Conservation (phyloP, 1,139 yeast species). For the Kodamaea arcana region DNA sequence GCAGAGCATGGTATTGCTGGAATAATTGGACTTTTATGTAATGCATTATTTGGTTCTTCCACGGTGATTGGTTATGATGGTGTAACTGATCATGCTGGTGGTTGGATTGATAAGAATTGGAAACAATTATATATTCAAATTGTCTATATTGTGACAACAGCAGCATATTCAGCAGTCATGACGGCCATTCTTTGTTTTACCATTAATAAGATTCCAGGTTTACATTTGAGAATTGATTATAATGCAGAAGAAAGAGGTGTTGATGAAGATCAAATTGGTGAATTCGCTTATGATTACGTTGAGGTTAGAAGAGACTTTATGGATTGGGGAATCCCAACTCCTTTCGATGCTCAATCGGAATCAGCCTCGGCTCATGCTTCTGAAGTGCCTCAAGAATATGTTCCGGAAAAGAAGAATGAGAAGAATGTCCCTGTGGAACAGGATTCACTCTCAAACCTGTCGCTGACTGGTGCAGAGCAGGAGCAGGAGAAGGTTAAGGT, state of each 20-base stretch:
- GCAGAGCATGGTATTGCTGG: slow-evolving; percentile 99
- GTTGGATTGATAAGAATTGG: slow-evolving; percentile 89
- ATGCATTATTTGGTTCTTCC: slow-evolving; percentile 82
- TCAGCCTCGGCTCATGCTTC: slow-evolving; percentile 11
- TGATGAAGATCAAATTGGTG: slow-evolving; percentile 97
- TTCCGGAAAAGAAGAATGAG: slow-evolving; percentile 1
- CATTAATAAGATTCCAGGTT: slow-evolving; percentile 76
- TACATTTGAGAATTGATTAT: slow-evolving; percentile 74
- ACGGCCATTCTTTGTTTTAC: slow-evolving; percentile 74
- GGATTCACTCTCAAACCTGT: slow-evolving; percentile 7
- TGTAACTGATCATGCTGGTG: slow-evolving; percentile 77
- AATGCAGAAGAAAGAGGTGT: slow-evolving; percentile 85
- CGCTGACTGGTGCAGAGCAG: slow-evolving; percentile 1
- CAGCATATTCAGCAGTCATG: slow-evolving; percentile 73
- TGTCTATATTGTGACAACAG: slow-evolving; percentile 72
- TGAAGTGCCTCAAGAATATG: slow-evolving; percentile 1
- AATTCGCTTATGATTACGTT: slow-evolving; percentile 95
- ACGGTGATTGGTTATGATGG: slow-evolving; percentile 90
- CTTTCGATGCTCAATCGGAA: slow-evolving; percentile 4
- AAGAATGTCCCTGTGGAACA: slow-evolving; percentile 5
- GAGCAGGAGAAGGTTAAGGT: not conserved
- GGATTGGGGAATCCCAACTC: slow-evolving; percentile 43
- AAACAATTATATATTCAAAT: slow-evolving; percentile 87
- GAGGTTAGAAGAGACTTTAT: slow-evolving; percentile 93
- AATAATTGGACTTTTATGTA: slow-evolving; percentile 78